These are phyloP conservation scores for Lentinula novae-zelandiae DNA, from an alignment of 1,284 basidiomycete species.

Conservation along the genomic window DNA sequence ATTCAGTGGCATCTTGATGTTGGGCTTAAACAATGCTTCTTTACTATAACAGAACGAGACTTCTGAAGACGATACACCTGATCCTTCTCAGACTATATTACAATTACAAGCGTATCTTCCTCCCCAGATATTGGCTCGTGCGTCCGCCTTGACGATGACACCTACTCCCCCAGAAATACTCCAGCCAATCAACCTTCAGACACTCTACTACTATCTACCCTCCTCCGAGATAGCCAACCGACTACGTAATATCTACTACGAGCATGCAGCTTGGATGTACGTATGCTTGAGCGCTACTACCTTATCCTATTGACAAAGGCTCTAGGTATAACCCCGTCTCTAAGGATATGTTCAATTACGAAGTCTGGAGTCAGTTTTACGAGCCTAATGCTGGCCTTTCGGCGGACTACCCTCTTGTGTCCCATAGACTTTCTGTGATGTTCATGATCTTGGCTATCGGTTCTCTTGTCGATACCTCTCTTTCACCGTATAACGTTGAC, in stretches of 20 bases:
- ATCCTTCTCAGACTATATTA: conserved; percentile 41
- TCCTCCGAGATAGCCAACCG: conserved; percentile 51
- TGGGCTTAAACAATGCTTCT: background rate
- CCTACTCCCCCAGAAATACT: conserved; percentile 39
- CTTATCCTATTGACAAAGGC: conserved; percentile 12
- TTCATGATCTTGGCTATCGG: conserved; percentile 77
- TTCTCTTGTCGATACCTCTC: conserved; percentile 60
- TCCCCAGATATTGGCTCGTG: conserved; percentile 56
- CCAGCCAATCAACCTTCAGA: conserved; percentile 47
- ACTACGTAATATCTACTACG: conserved; percentile 62
- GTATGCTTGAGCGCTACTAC: conserved; percentile 22
- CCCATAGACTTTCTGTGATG: conserved; percentile 66
- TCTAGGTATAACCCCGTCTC: conserved; percentile 72
- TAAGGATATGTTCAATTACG: conserved; percentile 59
- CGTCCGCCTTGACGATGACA: conserved; percentile 63
- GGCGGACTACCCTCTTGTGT: conserved; percentile 53
- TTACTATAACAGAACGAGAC: conserved; percentile 61
- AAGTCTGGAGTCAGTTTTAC: conserved; percentile 64
- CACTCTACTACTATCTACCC: conserved; percentile 69
- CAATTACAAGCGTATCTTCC: conserved; percentile 53
- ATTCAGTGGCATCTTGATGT: conserved; percentile 6
- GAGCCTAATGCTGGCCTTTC: conserved; percentile 40
- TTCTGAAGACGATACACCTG: conserved; percentile 50
- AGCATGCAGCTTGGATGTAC: conserved; percentile 75
- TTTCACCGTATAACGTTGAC: conserved; percentile 66